phyloP scores from a whole-genome alignment of 2,329 filamentous ascomycete genomes.

The Exophiala oligosperma region DNA sequence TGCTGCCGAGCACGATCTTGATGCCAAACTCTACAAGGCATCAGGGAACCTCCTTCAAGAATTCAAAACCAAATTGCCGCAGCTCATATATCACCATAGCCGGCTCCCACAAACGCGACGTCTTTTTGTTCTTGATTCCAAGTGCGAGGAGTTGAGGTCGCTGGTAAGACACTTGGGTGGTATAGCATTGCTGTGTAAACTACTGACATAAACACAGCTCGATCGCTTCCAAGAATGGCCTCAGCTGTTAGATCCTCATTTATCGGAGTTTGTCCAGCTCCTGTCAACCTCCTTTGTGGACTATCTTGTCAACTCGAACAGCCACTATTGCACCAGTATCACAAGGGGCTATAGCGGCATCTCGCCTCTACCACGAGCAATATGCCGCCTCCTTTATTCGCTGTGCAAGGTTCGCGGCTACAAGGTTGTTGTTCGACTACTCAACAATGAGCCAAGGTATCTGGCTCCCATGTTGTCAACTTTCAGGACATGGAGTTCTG shows the following conservation, averaged over 20 bases:
- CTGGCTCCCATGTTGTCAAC: conserved; percentile 71
- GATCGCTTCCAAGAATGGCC: conserved; percentile 95
- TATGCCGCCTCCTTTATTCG: conserved; percentile 79
- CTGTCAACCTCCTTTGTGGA: conserved; percentile 73
- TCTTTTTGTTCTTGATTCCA: conserved; percentile 8
- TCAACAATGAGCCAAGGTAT: conserved; percentile 85
- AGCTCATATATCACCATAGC: conserved; percentile 34
- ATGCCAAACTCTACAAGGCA: conserved; percentile 48
- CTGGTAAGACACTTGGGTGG: conserved; percentile 20
- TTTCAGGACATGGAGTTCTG: conserved; percentile 27
- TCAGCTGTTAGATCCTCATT: conserved; percentile 82
- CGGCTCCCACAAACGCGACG: conserved; percentile 22
- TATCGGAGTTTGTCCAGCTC: conserved; percentile 72
- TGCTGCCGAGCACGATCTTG: conserved; percentile 42
- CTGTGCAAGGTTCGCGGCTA: conserved; percentile 93
- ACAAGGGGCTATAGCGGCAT: conserved; percentile 39
- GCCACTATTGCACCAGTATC: conserved; percentile 25
- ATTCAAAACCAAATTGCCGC: conserved; percentile 42
- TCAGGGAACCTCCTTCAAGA: conserved; percentile 46
- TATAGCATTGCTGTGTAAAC: too few species aligned
- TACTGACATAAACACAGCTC: conserved; percentile 46
- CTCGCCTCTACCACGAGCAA: conserved; percentile 63
- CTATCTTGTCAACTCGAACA: conserved; percentile 29
- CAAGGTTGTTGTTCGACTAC: conserved; percentile 86
- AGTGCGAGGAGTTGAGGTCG: conserved; percentile 20